These are phyloP conservation scores for Yamadazyma epiphylla DNA, from an alignment of 1,139 yeast genomes.

Conservation along the genomic window DNA sequence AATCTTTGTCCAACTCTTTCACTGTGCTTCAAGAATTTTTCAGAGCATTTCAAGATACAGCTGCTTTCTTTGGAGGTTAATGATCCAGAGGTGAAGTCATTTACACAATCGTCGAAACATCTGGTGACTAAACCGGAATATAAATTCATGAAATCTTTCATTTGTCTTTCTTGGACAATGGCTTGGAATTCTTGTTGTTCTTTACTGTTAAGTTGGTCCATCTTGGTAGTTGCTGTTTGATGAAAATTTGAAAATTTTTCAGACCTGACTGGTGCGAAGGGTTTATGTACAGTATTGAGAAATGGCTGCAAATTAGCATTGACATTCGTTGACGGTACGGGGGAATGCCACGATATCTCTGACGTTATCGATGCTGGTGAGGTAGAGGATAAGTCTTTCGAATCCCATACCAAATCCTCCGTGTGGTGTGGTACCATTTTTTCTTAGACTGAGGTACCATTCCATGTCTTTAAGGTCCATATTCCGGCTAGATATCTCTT, in stretches of 20 bases:
- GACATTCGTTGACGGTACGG: slow-evolving; percentile 33
- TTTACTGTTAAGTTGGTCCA: slow-evolving; percentile 83
- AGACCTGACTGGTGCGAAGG: no score
- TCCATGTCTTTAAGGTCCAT: slow-evolving; percentile 60
- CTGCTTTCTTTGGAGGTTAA: slow-evolving; percentile 79
- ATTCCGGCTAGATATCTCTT: slow-evolving; percentile 45
- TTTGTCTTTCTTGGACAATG: slow-evolving; percentile 94
- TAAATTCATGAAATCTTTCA: slow-evolving; percentile 96
- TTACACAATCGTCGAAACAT: slow-evolving; percentile 96
- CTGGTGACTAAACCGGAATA: slow-evolving; percentile 94
- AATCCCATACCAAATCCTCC: slow-evolving; percentile 98
- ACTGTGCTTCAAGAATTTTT: slow-evolving; percentile 95
- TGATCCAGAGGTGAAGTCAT: slow-evolving; percentile 91
- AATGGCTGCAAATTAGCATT: no score
- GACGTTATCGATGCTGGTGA: slow-evolving; percentile 71
- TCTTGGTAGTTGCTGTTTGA: slow-evolving; percentile 15
- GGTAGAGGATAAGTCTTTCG: slow-evolving; percentile 74
- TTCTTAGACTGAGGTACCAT: slow-evolving; percentile 79
- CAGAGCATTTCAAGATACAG: slow-evolving; percentile 90
- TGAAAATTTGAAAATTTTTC: slow-evolving; percentile 1
- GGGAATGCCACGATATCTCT: slow-evolving; percentile 89
- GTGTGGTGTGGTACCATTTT: slow-evolving; percentile 82
- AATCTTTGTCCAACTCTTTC: slow-evolving; percentile 98
- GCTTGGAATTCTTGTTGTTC: slow-evolving; percentile 97
- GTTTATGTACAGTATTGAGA: no score